Evolutionary conservation across 345 rosid species (phyloP).

Genomic region (Moringa oleifera): DNA sequence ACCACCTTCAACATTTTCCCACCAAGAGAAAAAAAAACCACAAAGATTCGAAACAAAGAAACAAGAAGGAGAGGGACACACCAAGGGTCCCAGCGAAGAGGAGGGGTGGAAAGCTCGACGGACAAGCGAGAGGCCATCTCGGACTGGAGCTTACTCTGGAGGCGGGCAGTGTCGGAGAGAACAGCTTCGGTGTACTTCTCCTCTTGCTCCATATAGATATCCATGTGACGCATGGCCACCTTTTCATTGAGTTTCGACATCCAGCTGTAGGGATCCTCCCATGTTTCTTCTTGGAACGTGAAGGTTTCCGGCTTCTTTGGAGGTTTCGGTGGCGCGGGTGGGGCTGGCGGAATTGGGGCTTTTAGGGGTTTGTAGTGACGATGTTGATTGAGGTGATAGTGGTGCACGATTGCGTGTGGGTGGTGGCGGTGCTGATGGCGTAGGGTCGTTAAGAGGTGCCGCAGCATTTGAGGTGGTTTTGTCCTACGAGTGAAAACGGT

Average conservation of each 20-base stretch:
- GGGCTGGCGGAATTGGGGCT: constrained; percentile 39
- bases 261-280: constrained; percentile 98
- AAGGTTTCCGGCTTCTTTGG: constrained; percentile 75
- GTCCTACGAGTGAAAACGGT: too few relatives aligned
- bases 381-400: constrained; percentile 14
- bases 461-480: constrained; percentile 19
- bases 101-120: constrained; percentile 83
- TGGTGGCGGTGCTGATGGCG: constrained; percentile 18
- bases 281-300: constrained; percentile 61
- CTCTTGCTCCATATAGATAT: constrained; percentile 87
- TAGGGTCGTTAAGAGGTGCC: constrained; percentile 30
- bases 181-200: constrained; percentile 90
- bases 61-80: constrained; percentile 11
- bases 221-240: constrained; percentile 98
- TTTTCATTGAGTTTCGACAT: constrained; percentile 82
- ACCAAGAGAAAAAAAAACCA: constrained; percentile 4
- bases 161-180: constrained; percentile 65
- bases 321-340: constrained; percentile 74
- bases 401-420: neutral
- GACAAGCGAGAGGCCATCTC: constrained; percentile 89
- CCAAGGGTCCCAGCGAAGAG: constrained; percentile 96
- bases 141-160: constrained; percentile 79
- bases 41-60: neutral
- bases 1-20: constrained; percentile 12
- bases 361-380: constrained; percentile 45